phyloP scores from a whole-genome alignment of 2,329 filamentous ascomycete species.

The Didymella pinodella region DNA sequence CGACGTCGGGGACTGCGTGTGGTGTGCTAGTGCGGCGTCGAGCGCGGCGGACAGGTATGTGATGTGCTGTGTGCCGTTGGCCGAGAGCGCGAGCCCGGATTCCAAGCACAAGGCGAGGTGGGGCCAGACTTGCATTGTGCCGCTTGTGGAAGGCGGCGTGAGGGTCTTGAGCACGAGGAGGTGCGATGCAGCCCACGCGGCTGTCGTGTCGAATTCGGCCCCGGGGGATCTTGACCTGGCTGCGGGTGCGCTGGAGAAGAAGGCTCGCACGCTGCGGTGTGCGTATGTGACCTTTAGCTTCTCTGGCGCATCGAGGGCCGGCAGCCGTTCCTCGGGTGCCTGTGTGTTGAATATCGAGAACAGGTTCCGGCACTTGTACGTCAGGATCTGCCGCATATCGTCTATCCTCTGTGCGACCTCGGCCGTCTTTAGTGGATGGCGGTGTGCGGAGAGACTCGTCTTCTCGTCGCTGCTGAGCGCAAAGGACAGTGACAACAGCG shows the following conservation, averaged over 20 bases:
- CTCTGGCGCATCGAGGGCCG: slow-evolving; percentile 7
- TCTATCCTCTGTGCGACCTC: slow-evolving; percentile 30
- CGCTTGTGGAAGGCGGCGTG: slow-evolving; percentile 5
- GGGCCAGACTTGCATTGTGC: slow-evolving; percentile 30
- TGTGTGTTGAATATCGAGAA: slow-evolving; percentile 34
- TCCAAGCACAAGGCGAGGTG: slow-evolving; percentile 31
- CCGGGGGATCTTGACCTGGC: slow-evolving; percentile 17
- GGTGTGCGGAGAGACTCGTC: slow-evolving; percentile 29
- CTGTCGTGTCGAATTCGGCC: slow-evolving; percentile 25
- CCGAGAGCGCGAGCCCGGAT: slow-evolving; percentile 31
- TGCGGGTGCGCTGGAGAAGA: slow-evolving; percentile 27
- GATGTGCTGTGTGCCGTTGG: slow-evolving; percentile 30
- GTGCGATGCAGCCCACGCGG: slow-evolving; percentile 38
- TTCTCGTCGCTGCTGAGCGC: slow-evolving; percentile 33
- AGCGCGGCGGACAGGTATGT: slow-evolving; percentile 35
- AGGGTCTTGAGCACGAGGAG: slow-evolving; percentile 38
- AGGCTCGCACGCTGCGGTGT: slow-evolving; percentile 36
- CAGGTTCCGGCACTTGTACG: slow-evolving; percentile 31
- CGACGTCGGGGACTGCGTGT: slow-evolving; percentile 6
- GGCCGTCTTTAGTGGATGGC: slow-evolving; percentile 28
- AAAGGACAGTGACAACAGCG: slow-evolving; percentile 36
- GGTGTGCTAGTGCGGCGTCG: slow-evolving; percentile 25
- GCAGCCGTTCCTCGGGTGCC: slow-evolving; percentile 8
- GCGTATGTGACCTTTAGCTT: slow-evolving; percentile 37
- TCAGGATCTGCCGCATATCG: slow-evolving; percentile 30